Percentiles rank a stretch among this genome's conserved stretches.
Evolutionary conservation across 2,329 filamentous ascomycete species (phyloP).

Genomic region (Trichoderma citrinoviride): DNA sequence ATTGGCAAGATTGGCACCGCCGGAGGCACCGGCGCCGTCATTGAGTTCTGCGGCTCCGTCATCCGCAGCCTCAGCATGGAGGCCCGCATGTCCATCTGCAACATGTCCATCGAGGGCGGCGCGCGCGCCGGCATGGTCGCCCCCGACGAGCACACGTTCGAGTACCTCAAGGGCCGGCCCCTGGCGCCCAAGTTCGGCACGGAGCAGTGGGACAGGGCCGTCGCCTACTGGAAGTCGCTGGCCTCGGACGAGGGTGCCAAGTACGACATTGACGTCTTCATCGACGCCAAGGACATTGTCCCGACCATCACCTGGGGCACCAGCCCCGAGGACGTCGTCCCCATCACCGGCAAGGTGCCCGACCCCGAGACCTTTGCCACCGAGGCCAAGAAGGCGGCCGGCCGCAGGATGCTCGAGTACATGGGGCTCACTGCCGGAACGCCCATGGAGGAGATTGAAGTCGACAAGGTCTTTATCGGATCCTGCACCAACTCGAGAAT

Average conservation of each 20-base stretch:
- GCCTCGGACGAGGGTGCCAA: slow-evolving; percentile 84
- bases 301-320: slow-evolving; percentile 97
- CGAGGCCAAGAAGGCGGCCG: slow-evolving; percentile 75
- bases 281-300: slow-evolving; percentile 88
- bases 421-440: slow-evolving; percentile 90
- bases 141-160: slow-evolving; percentile 88
- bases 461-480: slow-evolving; percentile 98
- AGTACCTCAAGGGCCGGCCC: slow-evolving; percentile 89
- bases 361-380: slow-evolving; percentile 83
- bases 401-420: slow-evolving; percentile 83
- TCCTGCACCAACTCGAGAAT: slow-evolving; percentile 98
- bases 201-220: slow-evolving; percentile 84
- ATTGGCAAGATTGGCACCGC: slow-evolving; percentile 95
- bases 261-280: slow-evolving; percentile 85
- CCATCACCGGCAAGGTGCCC: slow-evolving; percentile 87
- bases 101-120: slow-evolving; percentile 97
- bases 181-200: slow-evolving; percentile 82
- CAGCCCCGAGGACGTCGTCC: slow-evolving; percentile 91
- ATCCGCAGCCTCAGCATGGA: slow-evolving; percentile 91
- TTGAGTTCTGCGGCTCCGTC: slow-evolving; percentile 95
- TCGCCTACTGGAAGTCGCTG: slow-evolving; percentile 82
- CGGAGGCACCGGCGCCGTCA: slow-evolving; percentile 89
- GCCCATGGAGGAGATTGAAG: slow-evolving; percentile 81
- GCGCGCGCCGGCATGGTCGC: slow-evolving; percentile 96
- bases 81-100: slow-evolving; percentile 98